Base-by-base conservation (phyloP, 495 filamentous ascomycete genomes). In the Pyrenula aspistea region DNA sequence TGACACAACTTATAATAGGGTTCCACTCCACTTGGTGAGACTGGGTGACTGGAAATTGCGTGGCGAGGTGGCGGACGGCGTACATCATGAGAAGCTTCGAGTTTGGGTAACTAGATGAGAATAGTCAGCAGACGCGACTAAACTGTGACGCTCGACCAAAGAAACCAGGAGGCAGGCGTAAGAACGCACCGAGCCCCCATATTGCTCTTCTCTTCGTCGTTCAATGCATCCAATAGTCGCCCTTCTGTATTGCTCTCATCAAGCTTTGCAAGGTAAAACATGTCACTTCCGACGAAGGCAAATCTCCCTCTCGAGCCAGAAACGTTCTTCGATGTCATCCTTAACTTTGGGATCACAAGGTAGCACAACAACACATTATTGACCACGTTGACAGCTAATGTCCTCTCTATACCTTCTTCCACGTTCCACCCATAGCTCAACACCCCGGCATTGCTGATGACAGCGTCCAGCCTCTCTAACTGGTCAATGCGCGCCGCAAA, bases 351-450 rank as follows among this genome's bases (percentile, higher is more conserved):
- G 8, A 52, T 8, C n/a, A 24, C 4, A 20, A 52, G 22, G 8
- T 10, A 8, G 4, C 8, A 4, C 31, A 80, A 61, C 24, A 81
- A 57, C 1, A 73, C 64, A 0, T 70, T 76, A 54, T 57, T 61
- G n/a, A 77, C 61, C 0, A 78, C 68, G 49, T 79, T 79, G 31
- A 72, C 65, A 0, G 67, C 71, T n/a, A 77, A 61, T 2, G 60
- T 73, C 0, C 48, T 60, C 59, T 75, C 76, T 21, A 65, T 64
- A 4, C 65, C 72, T 31, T 75, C 69, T 0, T 53, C 54, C 1
- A 63, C 50, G 8, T 52, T 10, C 19, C 22, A 52, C 22, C 19
- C 22, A 4, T 8, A 4, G 8, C 22, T 10, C 8, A 10, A 4
- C 19, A 52, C 22, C 50, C 42, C 54, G 8, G 54, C 54, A 56